These are phyloP conservation scores for Marchantia paleacea DNA, from an alignment of 225 moss, liverwort and hornwort genomes.

Conservation along the genomic window DNA sequence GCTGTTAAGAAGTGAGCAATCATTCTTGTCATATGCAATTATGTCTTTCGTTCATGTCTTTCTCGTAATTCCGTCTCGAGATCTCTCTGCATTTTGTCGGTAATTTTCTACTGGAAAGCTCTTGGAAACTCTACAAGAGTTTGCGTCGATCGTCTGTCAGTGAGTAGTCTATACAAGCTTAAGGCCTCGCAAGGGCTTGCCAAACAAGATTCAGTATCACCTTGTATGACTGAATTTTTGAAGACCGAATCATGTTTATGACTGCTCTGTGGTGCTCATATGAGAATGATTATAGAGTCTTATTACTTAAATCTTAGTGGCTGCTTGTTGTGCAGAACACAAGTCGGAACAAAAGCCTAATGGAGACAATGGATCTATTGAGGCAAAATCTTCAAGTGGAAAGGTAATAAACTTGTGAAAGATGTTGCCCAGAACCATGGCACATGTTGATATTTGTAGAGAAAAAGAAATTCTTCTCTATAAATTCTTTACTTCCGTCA, in stretches of 20 bases:
- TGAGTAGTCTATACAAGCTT: not conserved
- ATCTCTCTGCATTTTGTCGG: not conserved
- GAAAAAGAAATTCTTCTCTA: not conserved
- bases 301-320: not conserved
- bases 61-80: not conserved
- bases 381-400: constrained; percentile 23
- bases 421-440: not conserved
- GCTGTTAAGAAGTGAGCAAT: constrained; percentile 47
- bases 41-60: not conserved
- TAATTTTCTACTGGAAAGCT: not conserved
- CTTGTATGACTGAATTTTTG: not conserved
- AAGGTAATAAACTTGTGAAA: constrained; percentile 11
- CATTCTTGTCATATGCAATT: not conserved
- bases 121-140: not conserved
- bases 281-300: not conserved
- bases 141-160: not conserved
- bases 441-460: not conserved
- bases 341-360: constrained; percentile 27
- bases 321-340: constrained; percentile 38
- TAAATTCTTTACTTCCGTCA: not conserved
- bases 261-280: not conserved
- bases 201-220: not conserved
- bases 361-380: not conserved
- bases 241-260: not conserved
- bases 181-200: not conserved